Conservation (phyloP, 2,329 filamentous ascomycete genomes). For the Monosporascus sp. region DNA sequence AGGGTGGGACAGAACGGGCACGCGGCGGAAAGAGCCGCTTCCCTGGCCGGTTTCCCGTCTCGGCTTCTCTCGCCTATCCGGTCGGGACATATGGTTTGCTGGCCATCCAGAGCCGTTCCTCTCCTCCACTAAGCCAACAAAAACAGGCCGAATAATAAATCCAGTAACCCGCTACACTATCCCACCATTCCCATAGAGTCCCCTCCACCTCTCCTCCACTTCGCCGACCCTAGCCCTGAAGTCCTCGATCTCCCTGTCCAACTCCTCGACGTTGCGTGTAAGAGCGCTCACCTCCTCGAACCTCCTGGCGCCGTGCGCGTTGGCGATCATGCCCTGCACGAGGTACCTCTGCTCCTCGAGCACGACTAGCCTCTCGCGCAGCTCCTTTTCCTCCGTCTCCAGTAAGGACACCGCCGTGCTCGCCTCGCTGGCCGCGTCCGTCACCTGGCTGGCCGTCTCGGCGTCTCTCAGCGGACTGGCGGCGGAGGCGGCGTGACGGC, state of each 20-base stretch:
- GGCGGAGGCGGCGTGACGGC: slow-evolving; percentile 13
- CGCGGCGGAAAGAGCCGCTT: not conserved
- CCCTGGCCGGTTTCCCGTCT: not conserved
- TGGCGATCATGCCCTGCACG: slow-evolving; percentile 77
- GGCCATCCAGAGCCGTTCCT: not conserved
- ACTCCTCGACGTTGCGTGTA: slow-evolving; percentile 73
- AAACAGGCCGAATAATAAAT: not conserved
- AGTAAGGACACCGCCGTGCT: slow-evolving; percentile 53
- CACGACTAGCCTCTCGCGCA: slow-evolving; percentile 74
- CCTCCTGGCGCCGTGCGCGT: slow-evolving; percentile 67
- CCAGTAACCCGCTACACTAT: slow-evolving; percentile 4
- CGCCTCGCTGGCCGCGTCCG: slow-evolving; percentile 33
- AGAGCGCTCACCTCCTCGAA: slow-evolving; percentile 85
- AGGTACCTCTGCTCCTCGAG: slow-evolving; percentile 89
- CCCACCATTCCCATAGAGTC: slow-evolving; percentile 36
- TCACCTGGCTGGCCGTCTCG: slow-evolving; percentile 43
- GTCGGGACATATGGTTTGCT: no score
- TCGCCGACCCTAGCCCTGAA: slow-evolving; percentile 59
- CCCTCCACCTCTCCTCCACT: slow-evolving; percentile 57
- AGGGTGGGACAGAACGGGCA: no score
- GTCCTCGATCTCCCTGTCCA: slow-evolving; percentile 70
- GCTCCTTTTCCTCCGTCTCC: slow-evolving; percentile 76
- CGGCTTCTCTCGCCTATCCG: not conserved
- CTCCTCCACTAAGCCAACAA: not conserved
- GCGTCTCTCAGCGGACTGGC: slow-evolving; percentile 40